These are phyloP conservation scores for Xylaria sp. DNA, from an alignment of 2,329 filamentous ascomycete species.

Conservation along the genomic window DNA sequence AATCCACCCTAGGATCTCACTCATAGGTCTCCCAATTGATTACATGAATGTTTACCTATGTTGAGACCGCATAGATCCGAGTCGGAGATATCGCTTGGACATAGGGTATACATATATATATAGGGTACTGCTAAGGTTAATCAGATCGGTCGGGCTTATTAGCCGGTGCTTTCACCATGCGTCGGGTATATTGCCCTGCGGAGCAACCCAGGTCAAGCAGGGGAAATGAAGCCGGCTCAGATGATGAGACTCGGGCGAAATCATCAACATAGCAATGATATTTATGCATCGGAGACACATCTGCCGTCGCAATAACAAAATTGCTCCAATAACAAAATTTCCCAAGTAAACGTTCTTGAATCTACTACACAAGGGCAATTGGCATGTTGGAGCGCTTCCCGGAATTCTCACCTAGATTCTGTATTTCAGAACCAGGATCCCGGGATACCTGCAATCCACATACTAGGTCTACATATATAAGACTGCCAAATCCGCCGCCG, in stretches of 20 bases:
- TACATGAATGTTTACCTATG: too few species aligned
- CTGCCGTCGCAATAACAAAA: neutral
- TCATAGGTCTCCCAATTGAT: too few species aligned
- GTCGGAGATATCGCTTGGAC: too few species aligned
- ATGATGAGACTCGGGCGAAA: neutral
- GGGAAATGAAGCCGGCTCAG: neutral
- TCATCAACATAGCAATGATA: neutral
- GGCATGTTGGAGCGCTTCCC: neutral
- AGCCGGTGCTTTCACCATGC: neutral
- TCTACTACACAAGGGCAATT: neutral
- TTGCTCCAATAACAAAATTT: neutral
- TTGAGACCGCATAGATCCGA: too few species aligned
- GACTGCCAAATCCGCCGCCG: too few species aligned
- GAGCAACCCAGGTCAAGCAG: neutral
- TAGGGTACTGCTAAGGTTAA: too few species aligned
- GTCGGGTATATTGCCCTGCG: neutral
- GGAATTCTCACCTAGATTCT: neutral
- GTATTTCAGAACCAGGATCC: neutral
- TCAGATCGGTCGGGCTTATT: neutral
- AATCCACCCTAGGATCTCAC: too few species aligned
- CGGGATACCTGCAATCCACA: too few species aligned
- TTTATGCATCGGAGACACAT: neutral
- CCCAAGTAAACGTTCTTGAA: neutral
- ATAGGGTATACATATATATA: too few species aligned
- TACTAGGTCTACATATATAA: too few species aligned